Evolutionary conservation across 768 basidiomycete species (phyloP).

Genomic region (Serendipita indica): DNA sequence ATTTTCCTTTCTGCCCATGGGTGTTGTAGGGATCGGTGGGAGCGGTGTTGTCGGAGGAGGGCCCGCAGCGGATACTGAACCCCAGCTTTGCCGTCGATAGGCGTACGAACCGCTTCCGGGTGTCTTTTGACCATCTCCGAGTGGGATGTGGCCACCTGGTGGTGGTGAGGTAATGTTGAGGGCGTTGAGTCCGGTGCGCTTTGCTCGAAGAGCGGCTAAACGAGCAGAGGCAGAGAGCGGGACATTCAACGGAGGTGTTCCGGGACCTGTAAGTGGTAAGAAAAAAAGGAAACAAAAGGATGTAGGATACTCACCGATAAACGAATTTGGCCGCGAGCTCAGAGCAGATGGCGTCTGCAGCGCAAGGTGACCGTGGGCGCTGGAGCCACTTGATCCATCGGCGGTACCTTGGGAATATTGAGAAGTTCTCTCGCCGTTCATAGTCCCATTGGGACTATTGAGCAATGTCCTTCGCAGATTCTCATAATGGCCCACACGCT

Average conservation of each 20-base stretch:
- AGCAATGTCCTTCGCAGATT: neutral
- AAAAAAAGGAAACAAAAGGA: neutral
- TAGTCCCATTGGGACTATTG: neutral
- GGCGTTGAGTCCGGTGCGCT: neutral
- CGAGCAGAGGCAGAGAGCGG: constrained; percentile 3
- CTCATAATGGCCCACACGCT: neutral
- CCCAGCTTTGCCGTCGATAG: neutral
- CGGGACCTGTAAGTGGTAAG: neutral
- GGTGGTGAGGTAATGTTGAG: neutral
- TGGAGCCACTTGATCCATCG: neutral
- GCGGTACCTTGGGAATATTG: neutral
- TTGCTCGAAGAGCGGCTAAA: neutral
- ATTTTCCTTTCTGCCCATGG: neutral
- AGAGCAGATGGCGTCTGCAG: neutral
- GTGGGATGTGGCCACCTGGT: neutral
- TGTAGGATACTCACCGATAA: neutral
- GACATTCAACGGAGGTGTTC: constrained; percentile 5
- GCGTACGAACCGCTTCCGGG: neutral
- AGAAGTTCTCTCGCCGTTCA: neutral
- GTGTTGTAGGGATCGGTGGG: neutral
- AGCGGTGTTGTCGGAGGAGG: neutral
- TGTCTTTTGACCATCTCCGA: neutral
- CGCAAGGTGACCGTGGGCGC: neutral
- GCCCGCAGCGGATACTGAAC: neutral
- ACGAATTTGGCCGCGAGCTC: neutral